phyloP scores from a whole-genome alignment of 2,329 filamentous ascomycete species.

The Pseudogymnoascus sp. region DNA sequence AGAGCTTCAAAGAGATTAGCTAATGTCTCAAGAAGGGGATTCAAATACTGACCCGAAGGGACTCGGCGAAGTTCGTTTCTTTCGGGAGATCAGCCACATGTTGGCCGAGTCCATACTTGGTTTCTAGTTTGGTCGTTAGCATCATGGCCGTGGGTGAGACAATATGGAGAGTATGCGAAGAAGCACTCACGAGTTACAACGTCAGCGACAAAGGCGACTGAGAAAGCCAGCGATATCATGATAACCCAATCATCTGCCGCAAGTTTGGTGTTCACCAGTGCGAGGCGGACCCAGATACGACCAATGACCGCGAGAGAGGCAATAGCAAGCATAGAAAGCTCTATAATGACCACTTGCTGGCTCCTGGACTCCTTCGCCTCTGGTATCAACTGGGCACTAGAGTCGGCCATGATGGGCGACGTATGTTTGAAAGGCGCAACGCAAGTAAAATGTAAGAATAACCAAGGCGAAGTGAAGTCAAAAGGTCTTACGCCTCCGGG shows the following conservation, averaged over 20 bases:
- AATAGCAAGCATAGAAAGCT: neutral
- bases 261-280: neutral
- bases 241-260: neutral
- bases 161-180: neutral
- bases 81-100: neutral
- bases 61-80: slow-evolving; percentile 3
- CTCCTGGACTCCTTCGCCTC: neutral
- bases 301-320: neutral
- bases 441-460: neutral
- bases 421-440: neutral
- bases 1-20: neutral
- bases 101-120: neutral
- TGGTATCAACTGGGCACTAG: neutral
- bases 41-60: neutral
- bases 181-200: neutral
- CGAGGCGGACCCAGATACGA: neutral
- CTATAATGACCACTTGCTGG: neutral
- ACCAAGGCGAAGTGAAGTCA: neutral
- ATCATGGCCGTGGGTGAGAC: neutral
- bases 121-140: neutral
- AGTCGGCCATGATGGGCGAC: neutral
- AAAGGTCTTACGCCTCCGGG: neutral
- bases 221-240: slow-evolving; percentile 1
- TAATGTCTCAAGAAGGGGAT: neutral
- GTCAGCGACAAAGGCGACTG: neutral